Base-by-base conservation (phyloP, 495 filamentous ascomycete species). In the Xylaria intraflava region DNA sequence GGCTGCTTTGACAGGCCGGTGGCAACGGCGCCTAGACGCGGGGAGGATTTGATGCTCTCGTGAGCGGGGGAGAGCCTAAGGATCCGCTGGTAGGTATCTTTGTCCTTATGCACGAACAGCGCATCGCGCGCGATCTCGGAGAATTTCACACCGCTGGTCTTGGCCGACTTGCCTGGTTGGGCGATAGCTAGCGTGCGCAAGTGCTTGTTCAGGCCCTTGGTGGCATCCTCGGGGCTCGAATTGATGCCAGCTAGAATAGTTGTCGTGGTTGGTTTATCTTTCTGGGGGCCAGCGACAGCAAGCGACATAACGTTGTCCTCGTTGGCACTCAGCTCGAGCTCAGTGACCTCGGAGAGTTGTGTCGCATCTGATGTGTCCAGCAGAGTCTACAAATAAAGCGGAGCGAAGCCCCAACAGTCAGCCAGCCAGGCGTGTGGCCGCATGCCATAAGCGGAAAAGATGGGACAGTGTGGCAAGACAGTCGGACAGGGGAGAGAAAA, bases 281-380 rank as follows among this genome's bases (percentile, higher is more conserved):
- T 76, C 27, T 71, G 67, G 44, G 80, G 69, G 31, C 85, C 80
- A 52, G 82, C 78, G 51, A 83, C 79, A 22, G 82, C 89, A 41
- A 97, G 75, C 35, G 86, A 87, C 52, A 85, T 91, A 58, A 95
- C 89, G 39, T 86, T 94, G 74, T 98, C 93, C 71, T 96, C 93
- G 62, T 95, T 83, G 61, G 81, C 78, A 59, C 86, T 89, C 50
- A 96, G 80, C 29, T 89, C 85, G 62, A 95, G 72, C 60, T 93
- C 87, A 55, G 83, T 78, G n/a, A 77, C 67, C 58, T 84, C 74
- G 36, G 78, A 74, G 40, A 95, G 69, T 22, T 87, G 75, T 12
- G 79, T 69, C 0, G 65, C 61, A 58, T 73, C 77, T 72, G 78
- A 77, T 64, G 83, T 77, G 62, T 93, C 84, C 26, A 96, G 72